phyloP scores from a whole-genome alignment of 116 monocot species.

The Papilionanthe hybrid region DNA sequence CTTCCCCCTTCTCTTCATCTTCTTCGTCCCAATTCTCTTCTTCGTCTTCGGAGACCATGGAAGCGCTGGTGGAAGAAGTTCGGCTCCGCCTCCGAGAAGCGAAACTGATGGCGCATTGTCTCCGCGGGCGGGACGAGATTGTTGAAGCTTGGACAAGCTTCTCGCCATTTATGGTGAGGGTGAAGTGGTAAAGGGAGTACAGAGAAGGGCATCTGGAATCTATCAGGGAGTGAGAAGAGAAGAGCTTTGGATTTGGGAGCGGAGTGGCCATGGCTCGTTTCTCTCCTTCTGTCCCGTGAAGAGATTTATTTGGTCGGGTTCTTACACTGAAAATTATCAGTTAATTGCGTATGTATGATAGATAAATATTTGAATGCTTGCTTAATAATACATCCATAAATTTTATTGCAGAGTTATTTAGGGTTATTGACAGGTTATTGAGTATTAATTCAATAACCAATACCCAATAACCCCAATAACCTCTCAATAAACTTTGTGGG shows the following conservation, averaged over 20 bases:
- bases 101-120: constrained; percentile 2
- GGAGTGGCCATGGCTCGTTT: not conserved
- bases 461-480: no score
- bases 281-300: no score
- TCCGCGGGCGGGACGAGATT: not conserved
- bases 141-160: not conserved
- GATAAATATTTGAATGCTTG: no score
- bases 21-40: constrained; percentile 21
- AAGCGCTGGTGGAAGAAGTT: not conserved
- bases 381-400: no score
- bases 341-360: no score
- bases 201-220: not conserved
- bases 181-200: not conserved
- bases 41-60: constrained; percentile 5
- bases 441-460: no score
- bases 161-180: not conserved
- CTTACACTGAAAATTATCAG: no score
- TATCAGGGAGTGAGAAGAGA: not conserved
- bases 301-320: no score
- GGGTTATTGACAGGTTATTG: no score
- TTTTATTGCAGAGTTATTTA: no score
- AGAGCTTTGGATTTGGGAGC: constrained; percentile 1
- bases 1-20: constrained; percentile 17
- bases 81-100: not conserved
- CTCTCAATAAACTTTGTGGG: no score